Percentiles rank a stretch among this genome's conserved stretches.
These are phyloP conservation scores for Asclepias syriaca DNA, from an alignment of 257 asterid genomes.

Conservation along the genomic window DNA sequence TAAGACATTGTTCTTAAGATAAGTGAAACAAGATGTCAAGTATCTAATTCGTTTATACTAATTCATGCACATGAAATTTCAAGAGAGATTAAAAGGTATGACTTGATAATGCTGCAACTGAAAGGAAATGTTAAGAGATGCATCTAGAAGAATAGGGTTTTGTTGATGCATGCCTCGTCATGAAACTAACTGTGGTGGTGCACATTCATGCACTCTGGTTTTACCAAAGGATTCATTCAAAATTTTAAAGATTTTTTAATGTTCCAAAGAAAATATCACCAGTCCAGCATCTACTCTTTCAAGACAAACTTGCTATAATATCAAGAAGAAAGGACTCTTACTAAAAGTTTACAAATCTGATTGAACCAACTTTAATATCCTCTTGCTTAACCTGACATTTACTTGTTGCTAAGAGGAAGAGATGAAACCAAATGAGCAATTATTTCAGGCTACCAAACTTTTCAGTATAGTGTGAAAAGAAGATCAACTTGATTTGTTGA, in stretches of 20 bases:
- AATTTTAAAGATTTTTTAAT: neutral
- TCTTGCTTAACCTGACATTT: neutral
- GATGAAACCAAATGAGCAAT: neutral
- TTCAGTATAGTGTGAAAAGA: neutral
- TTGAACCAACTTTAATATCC: neutral
- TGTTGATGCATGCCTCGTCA: neutral
- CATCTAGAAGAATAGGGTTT: neutral
- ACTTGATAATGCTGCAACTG: neutral
- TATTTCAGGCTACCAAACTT: neutral
- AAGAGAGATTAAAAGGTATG: neutral
- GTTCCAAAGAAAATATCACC: neutral
- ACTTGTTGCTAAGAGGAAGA: slow-evolving; percentile 3
- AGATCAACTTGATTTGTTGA: neutral
- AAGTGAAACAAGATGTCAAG: neutral
- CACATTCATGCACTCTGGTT: neutral
- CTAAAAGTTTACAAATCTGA: too few relatives aligned
- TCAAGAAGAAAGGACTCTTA: neutral
- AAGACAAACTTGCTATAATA: neutral
- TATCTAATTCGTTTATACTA: neutral
- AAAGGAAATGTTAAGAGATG: neutral
- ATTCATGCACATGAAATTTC: neutral
- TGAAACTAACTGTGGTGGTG: neutral
- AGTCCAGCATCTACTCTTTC: neutral
- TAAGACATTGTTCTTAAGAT: neutral
- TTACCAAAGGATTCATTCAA: neutral